phyloP scores from a whole-genome alignment of 192 early-diverging fungal genomes.

The Coemansia guatemalensis region DNA sequence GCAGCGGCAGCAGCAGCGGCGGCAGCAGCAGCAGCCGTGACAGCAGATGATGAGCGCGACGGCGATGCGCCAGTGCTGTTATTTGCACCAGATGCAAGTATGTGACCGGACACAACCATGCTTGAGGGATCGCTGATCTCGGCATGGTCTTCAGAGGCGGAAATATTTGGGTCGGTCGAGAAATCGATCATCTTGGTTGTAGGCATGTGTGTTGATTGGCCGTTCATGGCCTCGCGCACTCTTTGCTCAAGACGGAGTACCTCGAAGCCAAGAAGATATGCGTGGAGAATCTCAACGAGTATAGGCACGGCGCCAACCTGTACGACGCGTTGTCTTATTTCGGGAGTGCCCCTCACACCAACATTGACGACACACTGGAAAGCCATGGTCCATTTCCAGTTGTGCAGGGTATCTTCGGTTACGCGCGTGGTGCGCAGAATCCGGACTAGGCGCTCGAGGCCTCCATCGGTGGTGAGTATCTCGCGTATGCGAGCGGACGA shows the following conservation, averaged over 20 bases:
- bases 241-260: constrained; percentile 44
- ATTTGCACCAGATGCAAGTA: constrained; percentile 48
- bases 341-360: constrained; percentile 77
- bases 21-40: constrained; percentile 36
- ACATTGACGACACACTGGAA: constrained; percentile 87
- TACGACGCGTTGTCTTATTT: constrained; percentile 79
- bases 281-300: constrained; percentile 74
- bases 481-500: constrained; percentile 78
- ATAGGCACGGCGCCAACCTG: constrained; percentile 82
- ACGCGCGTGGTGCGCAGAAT: constrained; percentile 70
- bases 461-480: constrained; percentile 83
- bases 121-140: constrained; percentile 47
- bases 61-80: constrained; percentile 36
- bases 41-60: constrained; percentile 25
- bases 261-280: constrained; percentile 42
- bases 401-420: constrained; percentile 67
- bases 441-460: constrained; percentile 81
- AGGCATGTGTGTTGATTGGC: constrained; percentile 23
- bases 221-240: constrained; percentile 37
- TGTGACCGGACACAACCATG: constrained; percentile 37
- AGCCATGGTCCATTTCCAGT: constrained; percentile 80
- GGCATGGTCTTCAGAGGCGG: constrained; percentile 21
- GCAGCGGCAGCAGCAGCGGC: constrained; percentile 43
- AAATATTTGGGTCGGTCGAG: constrained; percentile 16
- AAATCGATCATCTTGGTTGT: constrained; percentile 42